Percentiles rank a stretch among this genome's conserved stretches.
Evolutionary conservation across 495 filamentous ascomycete genomes (phyloP).

Genomic region (Articulospora tetracladia): DNA sequence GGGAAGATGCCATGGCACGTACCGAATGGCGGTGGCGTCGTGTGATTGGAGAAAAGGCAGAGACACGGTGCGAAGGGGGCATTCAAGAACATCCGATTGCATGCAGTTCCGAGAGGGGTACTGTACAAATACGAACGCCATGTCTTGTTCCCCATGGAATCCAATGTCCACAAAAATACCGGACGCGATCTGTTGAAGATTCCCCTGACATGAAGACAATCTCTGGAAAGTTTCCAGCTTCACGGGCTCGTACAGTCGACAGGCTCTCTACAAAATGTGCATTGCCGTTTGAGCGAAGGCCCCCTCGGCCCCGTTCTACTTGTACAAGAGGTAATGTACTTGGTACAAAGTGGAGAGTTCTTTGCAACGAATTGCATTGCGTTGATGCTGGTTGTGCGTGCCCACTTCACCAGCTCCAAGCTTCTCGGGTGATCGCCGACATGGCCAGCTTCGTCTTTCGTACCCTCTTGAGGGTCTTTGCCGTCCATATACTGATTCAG

Average conservation of each 20-base stretch:
- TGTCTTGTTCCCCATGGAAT: background rate
- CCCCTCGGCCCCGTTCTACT: background rate
- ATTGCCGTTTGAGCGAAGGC: background rate
- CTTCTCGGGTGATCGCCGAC: constrained; percentile 3
- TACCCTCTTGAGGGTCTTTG: background rate
- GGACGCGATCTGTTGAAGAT: background rate
- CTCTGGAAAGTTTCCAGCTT: background rate
- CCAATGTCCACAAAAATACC: background rate
- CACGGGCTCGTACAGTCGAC: background rate
- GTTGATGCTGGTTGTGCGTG: too few relatives aligned
- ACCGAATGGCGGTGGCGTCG: background rate
- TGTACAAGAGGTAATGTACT: background rate
- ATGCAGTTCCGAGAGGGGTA: background rate
- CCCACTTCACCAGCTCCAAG: background rate
- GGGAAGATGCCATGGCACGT: background rate
- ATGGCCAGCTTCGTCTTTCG: background rate
- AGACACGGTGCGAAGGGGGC: background rate
- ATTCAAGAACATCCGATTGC: background rate
- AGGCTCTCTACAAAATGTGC: background rate
- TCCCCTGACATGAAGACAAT: background rate
- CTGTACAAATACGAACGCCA: background rate
- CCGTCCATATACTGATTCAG: background rate
- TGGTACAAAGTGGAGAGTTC: background rate
- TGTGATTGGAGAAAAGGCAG: background rate
- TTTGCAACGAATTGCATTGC: background rate